These are phyloP conservation scores for Penicillium concentricum DNA, from an alignment of 2,329 filamentous ascomycete genomes.

Conservation along the genomic window DNA sequence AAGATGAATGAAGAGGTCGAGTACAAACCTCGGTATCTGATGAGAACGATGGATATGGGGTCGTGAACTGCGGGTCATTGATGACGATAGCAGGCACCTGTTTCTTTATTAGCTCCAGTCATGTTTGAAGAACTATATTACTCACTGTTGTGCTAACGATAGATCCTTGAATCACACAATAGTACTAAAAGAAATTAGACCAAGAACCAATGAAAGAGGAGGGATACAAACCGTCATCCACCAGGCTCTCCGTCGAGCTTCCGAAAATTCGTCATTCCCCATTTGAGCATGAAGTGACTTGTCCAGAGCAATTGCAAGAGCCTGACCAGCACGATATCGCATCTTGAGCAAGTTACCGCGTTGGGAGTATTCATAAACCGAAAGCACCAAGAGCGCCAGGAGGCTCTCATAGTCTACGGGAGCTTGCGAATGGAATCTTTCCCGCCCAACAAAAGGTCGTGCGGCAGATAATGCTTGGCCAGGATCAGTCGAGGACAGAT, in stretches of 20 bases:
- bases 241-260: conserved; percentile 46
- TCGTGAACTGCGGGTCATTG: conserved; percentile 46
- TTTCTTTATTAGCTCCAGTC: conserved; percentile 10
- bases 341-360: conserved; percentile 48
- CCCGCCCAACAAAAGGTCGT: conserved; percentile 32
- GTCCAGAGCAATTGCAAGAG: conserved; percentile 44
- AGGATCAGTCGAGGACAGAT: conserved; percentile 41
- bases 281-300: conserved; percentile 42
- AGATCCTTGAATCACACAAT: conserved; percentile 45
- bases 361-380: conserved; percentile 48
- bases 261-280: conserved; percentile 37
- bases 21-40: conserved; percentile 42
- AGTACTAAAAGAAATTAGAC: conserved; percentile 34
- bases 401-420: conserved; percentile 45
- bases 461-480: conserved; percentile 39
- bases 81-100: conserved; percentile 44
- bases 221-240: conserved; percentile 46
- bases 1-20: background rate
- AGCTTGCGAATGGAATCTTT: conserved; percentile 38
- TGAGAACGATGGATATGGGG: conserved; percentile 41
- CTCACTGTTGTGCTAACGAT: conserved; percentile 47
- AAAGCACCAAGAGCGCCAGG: conserved; percentile 43
- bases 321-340: conserved; percentile 47
- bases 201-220: background rate
- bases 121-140: background rate